phyloP scores from a whole-genome alignment of 495 filamentous ascomycete species.

The Trichoderma orchidacearum region DNA sequence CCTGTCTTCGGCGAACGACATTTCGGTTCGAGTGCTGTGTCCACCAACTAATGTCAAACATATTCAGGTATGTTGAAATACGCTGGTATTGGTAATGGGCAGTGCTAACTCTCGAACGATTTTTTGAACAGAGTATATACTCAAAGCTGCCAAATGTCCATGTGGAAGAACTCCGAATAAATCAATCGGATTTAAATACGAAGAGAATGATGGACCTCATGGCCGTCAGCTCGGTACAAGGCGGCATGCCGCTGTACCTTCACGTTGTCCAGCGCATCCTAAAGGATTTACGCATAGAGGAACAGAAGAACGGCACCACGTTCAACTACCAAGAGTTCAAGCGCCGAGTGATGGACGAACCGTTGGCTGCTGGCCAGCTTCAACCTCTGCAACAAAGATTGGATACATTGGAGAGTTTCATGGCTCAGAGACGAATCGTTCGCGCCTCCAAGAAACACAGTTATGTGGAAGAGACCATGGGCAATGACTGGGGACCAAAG shows the following conservation, averaged over 20 bases:
- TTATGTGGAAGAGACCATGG: slow-evolving; percentile 1
- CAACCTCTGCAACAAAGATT: slow-evolving; percentile 40
- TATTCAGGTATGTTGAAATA: slow-evolving; percentile 22
- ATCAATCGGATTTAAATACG: slow-evolving; percentile 45
- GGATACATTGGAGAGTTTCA: slow-evolving; percentile 44
- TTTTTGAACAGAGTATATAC: slow-evolving; percentile 22
- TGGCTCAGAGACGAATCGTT: slow-evolving; percentile 22
- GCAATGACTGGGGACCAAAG: slow-evolving; percentile 20
- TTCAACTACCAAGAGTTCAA: slow-evolving; percentile 45
- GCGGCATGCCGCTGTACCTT: slow-evolving; percentile 48
- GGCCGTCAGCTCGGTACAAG: slow-evolving; percentile 34
- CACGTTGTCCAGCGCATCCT: slow-evolving; percentile 43
- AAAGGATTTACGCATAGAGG: slow-evolving; percentile 39
- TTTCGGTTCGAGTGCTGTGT: slow-evolving; percentile 49
- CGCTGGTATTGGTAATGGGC: neutral
- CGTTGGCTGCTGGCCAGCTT: slow-evolving; percentile 29
- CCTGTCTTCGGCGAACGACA: slow-evolving; percentile 36
- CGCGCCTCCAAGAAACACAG: neutral
- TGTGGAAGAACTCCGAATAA: slow-evolving; percentile 41
- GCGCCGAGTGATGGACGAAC: slow-evolving; percentile 14
- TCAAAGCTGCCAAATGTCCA: slow-evolving; percentile 25
- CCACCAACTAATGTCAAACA: slow-evolving; percentile 43
- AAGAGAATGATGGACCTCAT: slow-evolving; percentile 55
- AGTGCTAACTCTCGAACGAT: slow-evolving; percentile 2
- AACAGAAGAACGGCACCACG: slow-evolving; percentile 15